phyloP scores from a whole-genome alignment of 2,329 filamentous ascomycete genomes.

The Hypoxylon sp. region DNA sequence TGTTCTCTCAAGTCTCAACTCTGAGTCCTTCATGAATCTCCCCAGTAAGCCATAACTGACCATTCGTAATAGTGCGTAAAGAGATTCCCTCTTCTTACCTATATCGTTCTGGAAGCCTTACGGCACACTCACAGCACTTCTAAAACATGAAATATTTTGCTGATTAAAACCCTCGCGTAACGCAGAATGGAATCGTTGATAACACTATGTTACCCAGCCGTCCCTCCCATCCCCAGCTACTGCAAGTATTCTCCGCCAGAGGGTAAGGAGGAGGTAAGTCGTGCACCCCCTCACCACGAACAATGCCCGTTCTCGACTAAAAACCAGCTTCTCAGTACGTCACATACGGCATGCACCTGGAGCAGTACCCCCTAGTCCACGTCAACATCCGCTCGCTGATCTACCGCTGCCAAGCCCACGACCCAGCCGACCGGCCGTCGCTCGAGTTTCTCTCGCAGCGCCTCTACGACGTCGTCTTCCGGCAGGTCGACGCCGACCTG shows the following conservation, averaged over 20 bases:
- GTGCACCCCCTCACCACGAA: no score
- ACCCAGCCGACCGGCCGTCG: constrained; percentile 21
- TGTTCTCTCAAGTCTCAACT: background rate
- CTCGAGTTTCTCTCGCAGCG: background rate
- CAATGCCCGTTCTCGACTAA: no score
- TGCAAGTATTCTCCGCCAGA: background rate
- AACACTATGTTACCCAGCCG: constrained; percentile 23
- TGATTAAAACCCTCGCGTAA: no score
- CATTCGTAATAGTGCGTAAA: background rate
- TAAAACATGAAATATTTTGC: no score
- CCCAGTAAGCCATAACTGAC: background rate
- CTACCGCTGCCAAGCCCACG: constrained; percentile 32
- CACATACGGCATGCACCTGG: constrained; percentile 31
- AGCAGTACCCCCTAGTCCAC: constrained; percentile 10
- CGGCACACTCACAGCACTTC: no score
- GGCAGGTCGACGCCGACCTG: no score
- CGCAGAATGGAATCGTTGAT: constrained; percentile 34
- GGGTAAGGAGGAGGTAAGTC: no score
- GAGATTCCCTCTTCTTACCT: background rate
- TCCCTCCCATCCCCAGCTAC: constrained; percentile 17
- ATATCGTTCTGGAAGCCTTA: background rate
- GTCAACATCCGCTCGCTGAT: constrained; percentile 7
- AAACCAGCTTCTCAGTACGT: background rate
- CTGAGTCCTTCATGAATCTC: no score
- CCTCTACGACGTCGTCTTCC: background rate